phyloP scores from a whole-genome alignment of 106 monocot genomes.

The Amphibolis antarctica region DNA sequence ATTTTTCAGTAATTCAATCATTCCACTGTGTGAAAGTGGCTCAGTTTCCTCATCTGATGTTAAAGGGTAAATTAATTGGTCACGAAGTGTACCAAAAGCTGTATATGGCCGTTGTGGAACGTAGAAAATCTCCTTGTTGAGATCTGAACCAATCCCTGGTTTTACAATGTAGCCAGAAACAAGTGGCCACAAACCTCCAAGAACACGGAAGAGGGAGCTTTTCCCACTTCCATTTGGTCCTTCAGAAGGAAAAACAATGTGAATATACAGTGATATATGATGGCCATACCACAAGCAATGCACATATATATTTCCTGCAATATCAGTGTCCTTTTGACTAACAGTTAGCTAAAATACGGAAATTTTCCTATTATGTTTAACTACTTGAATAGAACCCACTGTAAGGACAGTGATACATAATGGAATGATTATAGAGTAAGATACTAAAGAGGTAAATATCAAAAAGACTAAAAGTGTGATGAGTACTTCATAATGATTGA shows the following conservation, averaged over 20 bases:
- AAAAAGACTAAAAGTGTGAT: no score
- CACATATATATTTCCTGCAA: no score
- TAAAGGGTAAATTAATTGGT: conserved; percentile 95
- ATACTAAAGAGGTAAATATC: no score
- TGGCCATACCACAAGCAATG: no score
- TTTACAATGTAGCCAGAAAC: conserved; percentile 83
- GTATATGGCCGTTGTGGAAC: conserved; percentile 98
- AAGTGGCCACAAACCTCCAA: conserved; percentile 98
- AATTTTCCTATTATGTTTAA: no score
- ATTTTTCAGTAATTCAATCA: conserved; percentile 93
- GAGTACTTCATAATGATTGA: no score
- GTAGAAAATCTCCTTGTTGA: conserved; percentile 99
- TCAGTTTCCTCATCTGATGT: conserved; percentile 69
- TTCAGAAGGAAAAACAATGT: conserved; percentile 13
- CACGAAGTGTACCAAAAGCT: conserved; percentile 97
- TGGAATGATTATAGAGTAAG: no score
- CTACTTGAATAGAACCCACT: no score
- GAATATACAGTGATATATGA: not conserved
- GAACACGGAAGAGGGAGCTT: conserved; percentile 95
- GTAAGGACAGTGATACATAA: no score
- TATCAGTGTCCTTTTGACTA: no score
- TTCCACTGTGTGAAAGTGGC: conserved; percentile 64
- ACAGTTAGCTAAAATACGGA: no score
- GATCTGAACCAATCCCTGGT: conserved; percentile 95
- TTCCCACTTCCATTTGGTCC: conserved; percentile 99